Evolutionary conservation across 106 monocot genomes (phyloP).

Genomic region (Platanthera guangdongensis): DNA sequence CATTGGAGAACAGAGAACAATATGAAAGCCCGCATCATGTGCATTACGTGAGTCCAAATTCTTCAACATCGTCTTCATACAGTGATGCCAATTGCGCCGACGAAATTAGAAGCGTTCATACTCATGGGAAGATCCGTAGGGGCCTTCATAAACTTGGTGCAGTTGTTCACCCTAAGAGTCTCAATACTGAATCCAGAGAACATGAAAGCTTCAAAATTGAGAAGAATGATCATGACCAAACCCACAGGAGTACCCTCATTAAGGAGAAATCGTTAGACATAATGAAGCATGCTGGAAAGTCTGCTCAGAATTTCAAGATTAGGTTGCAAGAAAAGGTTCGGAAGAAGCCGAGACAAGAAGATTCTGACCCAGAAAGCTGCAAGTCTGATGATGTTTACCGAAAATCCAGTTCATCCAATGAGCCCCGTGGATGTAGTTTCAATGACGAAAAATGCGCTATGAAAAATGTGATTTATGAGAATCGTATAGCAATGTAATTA

Average conservation of each 20-base stretch:
- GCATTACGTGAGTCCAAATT: background rate
- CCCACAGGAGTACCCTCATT: background rate
- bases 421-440: background rate
- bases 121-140: slow-evolving; percentile 2
- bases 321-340: background rate
- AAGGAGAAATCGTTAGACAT: background rate
- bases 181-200: background rate
- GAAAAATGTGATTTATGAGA: too few species aligned
- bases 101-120: background rate
- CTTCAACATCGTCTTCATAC: background rate
- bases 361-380: background rate
- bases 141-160: background rate
- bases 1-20: background rate
- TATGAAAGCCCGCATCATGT: background rate
- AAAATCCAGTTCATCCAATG: background rate
- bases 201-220: background rate
- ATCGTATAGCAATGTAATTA: background rate
- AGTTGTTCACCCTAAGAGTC: background rate
- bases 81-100: background rate
- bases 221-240: background rate
- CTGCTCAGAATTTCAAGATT: slow-evolving; percentile 3
- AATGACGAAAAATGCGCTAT: background rate
- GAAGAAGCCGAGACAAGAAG: slow-evolving; percentile 2
- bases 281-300: slow-evolving; percentile 1
- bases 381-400: background rate